phyloP scores from a whole-genome alignment of 257 asterid genomes.

The Asclepias syriaca region DNA sequence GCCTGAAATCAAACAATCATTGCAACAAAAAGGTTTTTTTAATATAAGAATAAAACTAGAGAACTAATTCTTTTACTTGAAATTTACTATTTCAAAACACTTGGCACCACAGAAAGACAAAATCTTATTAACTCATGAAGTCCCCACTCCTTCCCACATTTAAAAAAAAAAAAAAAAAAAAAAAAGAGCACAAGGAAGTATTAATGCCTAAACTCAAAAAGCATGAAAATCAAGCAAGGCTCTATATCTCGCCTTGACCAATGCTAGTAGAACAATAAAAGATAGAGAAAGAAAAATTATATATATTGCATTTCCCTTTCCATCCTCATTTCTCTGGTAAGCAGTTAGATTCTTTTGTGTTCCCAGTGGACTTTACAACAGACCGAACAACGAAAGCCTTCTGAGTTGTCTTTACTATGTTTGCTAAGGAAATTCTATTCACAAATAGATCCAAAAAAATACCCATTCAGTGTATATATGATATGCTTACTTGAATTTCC shows the following conservation, averaged over 20 bases:
- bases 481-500: slow-evolving; percentile 60
- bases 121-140: not conserved
- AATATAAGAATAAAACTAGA: not conserved
- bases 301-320: not conserved
- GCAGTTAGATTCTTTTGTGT: not conserved
- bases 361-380: not conserved
- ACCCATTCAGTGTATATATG: not conserved
- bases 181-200: not conserved
- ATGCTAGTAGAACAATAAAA: not conserved
- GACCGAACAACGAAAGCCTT: not conserved
- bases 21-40: not conserved
- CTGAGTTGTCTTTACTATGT: not conserved
- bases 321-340: not conserved
- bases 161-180: not conserved
- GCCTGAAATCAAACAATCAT: slow-evolving; percentile 39
- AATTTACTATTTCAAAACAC: not conserved
- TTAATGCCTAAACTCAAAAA: not conserved
- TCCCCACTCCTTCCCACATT: not conserved
- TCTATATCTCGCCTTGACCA: not conserved
- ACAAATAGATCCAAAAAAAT: not conserved
- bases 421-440: not conserved
- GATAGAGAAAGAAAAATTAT: not conserved
- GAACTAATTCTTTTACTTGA: not conserved
- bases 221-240: not conserved
- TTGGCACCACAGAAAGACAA: not conserved